Conservation (phyloP, 2,329 filamentous ascomycete species). For the Ceratocystis cubensis region DNA sequence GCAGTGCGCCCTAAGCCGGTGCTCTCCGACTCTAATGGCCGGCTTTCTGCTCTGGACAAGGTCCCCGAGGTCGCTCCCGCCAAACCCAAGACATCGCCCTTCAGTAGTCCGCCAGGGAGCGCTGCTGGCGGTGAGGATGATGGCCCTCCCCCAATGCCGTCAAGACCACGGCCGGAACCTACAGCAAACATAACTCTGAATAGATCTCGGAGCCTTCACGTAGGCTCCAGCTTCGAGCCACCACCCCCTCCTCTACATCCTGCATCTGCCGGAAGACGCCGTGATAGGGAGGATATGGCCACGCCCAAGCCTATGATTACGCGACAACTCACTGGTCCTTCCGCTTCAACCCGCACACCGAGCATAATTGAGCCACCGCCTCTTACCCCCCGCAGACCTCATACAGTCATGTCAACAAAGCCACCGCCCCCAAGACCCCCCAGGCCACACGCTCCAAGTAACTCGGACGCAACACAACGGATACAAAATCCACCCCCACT, state of each 20-base stretch:
- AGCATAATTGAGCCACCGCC: slow-evolving; percentile 17
- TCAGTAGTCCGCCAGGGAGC: slow-evolving; percentile 73
- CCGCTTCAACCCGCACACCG: slow-evolving; percentile 10
- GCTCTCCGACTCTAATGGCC: slow-evolving; percentile 25
- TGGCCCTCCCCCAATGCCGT: slow-evolving; percentile 27
- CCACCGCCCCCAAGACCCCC: slow-evolving; percentile 18
- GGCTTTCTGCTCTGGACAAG: slow-evolving; percentile 10
- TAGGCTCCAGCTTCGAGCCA: slow-evolving; percentile 18
- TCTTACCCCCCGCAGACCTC: slow-evolving; percentile 13
- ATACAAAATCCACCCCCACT: slow-evolving; percentile 6
- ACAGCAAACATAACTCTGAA: slow-evolving; percentile 16
- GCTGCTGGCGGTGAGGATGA: slow-evolving; percentile 28
- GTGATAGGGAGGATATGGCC: slow-evolving; percentile 13
- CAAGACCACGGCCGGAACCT: slow-evolving; percentile 19
- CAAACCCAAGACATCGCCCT: slow-evolving; percentile 53
- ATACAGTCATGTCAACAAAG: slow-evolving; percentile 14
- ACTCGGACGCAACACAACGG: slow-evolving; percentile 3
- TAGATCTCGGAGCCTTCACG: slow-evolving; percentile 20
- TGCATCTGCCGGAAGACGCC: slow-evolving; percentile 11
- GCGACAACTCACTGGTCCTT: slow-evolving; percentile 19
- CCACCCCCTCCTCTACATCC: slow-evolving; percentile 20
- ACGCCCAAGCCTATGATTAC: slow-evolving; percentile 14
- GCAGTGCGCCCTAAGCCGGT: slow-evolving; percentile 27
- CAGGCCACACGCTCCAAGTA: slow-evolving; percentile 12
- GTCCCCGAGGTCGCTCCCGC: slow-evolving; percentile 20